These are phyloP conservation scores for Tolypocladium nubicola DNA, from an alignment of 2,329 filamentous ascomycete species.

Conservation along the genomic window DNA sequence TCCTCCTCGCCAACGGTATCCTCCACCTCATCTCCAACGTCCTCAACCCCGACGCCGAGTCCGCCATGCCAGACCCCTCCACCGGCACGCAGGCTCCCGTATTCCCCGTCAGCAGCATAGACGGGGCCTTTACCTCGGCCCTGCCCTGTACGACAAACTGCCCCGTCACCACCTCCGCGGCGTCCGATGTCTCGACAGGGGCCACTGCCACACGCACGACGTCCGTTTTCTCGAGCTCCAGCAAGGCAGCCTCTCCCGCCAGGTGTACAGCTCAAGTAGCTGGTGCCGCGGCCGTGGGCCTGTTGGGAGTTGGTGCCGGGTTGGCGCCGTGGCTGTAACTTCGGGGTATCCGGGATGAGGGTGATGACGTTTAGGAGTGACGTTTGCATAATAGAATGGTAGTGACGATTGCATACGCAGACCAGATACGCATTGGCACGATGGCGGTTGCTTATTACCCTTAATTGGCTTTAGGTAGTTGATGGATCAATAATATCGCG, in stretches of 20 bases:
- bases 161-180: conserved; percentile 19
- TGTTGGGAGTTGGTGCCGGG: conserved; percentile 17
- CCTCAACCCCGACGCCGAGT: conserved; percentile 30
- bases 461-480: background rate
- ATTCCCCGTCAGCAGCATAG: conserved; percentile 39
- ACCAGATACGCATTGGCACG: background rate
- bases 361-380: background rate
- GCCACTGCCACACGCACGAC: conserved; percentile 10
- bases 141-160: conserved; percentile 32
- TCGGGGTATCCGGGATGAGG: background rate
- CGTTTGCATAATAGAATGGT: background rate
- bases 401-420: background rate
- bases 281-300: conserved; percentile 15
- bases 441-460: too few species aligned
- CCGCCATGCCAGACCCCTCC: conserved; percentile 24
- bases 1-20: conserved; percentile 46
- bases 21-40: conserved; percentile 47
- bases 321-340: conserved; percentile 10
- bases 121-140: conserved; percentile 28
- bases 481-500: background rate
- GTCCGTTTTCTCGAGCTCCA: conserved; percentile 9
- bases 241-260: conserved; percentile 10
- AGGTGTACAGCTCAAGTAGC: conserved; percentile 16
- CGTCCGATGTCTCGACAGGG: conserved; percentile 9
- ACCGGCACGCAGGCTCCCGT: conserved; percentile 34